Evolutionary conservation across 768 basidiomycete species (phyloP).

Genomic region (Mrakia blollopis): DNA sequence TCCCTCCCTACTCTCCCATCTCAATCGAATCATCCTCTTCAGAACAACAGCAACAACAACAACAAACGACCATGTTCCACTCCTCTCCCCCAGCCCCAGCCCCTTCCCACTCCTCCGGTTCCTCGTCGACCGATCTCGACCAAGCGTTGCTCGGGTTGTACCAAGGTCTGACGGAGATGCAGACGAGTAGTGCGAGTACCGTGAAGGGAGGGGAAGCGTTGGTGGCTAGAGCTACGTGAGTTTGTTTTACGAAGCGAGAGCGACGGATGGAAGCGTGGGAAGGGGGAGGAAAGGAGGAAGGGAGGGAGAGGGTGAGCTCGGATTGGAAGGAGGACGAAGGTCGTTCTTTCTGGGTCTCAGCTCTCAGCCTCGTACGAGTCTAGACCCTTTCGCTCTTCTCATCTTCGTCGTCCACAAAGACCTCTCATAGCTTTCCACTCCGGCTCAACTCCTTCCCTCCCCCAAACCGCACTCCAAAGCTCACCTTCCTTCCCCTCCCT

Average conservation of each 20-base stretch:
- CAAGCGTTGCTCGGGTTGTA: background rate
- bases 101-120: background rate
- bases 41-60: too few species aligned
- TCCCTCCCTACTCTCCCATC: too few species aligned
- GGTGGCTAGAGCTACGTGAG: constrained; percentile 6
- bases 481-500: background rate
- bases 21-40: too few species aligned
- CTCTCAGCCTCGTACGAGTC: too few species aligned
- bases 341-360: too few species aligned
- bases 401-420: too few species aligned
- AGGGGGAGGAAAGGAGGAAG: background rate
- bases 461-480: background rate
- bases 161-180: constrained; percentile 23
- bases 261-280: background rate
- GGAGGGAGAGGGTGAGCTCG: background rate
- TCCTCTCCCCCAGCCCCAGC: too few species aligned
- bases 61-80: too few species aligned
- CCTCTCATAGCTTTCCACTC: background rate
- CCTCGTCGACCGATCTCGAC: background rate
- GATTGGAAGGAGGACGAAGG: too few species aligned
- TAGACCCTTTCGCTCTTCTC: too few species aligned
- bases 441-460: background rate
- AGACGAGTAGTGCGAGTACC: background rate
- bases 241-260: background rate
- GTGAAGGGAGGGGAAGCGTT: background rate